Base-by-base conservation (phyloP, 306 rosid genomes). In the Fagus crenata region DNA sequence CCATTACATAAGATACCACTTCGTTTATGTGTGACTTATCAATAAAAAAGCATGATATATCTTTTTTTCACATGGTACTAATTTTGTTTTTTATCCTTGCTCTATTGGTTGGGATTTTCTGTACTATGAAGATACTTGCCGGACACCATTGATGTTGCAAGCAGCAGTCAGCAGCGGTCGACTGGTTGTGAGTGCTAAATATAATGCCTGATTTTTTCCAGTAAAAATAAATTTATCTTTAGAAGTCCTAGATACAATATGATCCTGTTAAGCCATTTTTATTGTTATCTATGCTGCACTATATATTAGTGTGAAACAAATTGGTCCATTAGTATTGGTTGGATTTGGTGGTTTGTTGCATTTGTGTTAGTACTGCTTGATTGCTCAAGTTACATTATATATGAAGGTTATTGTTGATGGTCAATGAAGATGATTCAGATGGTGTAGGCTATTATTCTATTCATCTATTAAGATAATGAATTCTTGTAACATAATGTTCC, bases 131-230 rank as follows among this genome's bases (percentile, higher is more conserved):
- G 99, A 87, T 95, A 95, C 88, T 84, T 95, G 87, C 99, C 99
- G 31, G 99, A 95, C 83, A 92, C 97, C 59, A 95, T 95, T 75
- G 99, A 95, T 79, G 99, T 95, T 51, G 96, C 86, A 65, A 88
- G 81, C 90, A 86, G 80, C 89, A 91, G 73, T 84, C 99, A 88
- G 85, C 89, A 86, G 53, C 89, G 97, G 85, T 87, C 96, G 75
- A 71, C 89, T 6, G 99, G 99, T 69, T 95, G 99, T 11, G 99
- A 92, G 75, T 95, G 99, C 88, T 95, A 83, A 92, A 84, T 53
- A 78, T 68, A 74, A 37, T 74, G 78, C 63, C 54, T 31, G 79
- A 14, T 86, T 90, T 69, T 71, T 77, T 82, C 77, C 80, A 59
- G 85, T 81, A 59, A 67, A 81, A 72, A 86, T 84, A 77, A 89